Evolutionary conservation across 169 alveolate genomes (phyloP), one percentile per base, ranked within the genome.

Genomic region (Cryptosporidium felis): DNA sequence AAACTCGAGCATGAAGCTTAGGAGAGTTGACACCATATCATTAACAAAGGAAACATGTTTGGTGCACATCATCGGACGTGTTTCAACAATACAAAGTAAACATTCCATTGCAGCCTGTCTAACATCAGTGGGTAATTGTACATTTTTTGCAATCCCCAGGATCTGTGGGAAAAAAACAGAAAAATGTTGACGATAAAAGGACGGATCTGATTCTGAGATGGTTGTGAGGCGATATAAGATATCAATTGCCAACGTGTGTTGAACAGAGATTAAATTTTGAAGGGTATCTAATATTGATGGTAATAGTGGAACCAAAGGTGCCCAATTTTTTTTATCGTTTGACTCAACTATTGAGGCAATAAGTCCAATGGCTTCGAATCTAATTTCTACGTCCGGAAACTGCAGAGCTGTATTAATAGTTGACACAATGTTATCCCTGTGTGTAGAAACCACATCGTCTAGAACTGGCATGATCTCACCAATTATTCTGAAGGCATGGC

Each of bases 1-100:
- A 10, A 93, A 91, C 23, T 93, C 96, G 45, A 93, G 82, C 96
- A 93, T 93, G 58, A 91, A 90, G 62, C 85, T 74, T 16, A 74
- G 30, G 51, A 74, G 41, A 16, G 85, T 74, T 53, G 85, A 53
- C 8, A 74, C 42, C 85, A 74, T 74, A 21, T 74, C 85, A 16
- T 74, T 74, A 30, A 74, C 85, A 74, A 74, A 74, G 21, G 67
- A 53, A 16, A 36, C 58, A 26, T 74, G 74, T 49, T 74, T 74
- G 6, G 38, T 56, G 26, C 85, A 74, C 85, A 74, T 74, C 58
- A 53, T 49, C 14, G 85, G 85, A 34, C 85, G 85, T 2, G 85
- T 74, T 26, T 74, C 85, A 12, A 74, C 85, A 21, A 74, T 56
- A 23, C 85, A 74, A 32, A 74, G 58, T 38, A 74, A 56, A 36